A percentile compares a stretch with the other conserved stretches of the same genome.
phyloP scores from a whole-genome alignment of 2,329 filamentous ascomycete species.

The Neofusicoccum parvum region DNA sequence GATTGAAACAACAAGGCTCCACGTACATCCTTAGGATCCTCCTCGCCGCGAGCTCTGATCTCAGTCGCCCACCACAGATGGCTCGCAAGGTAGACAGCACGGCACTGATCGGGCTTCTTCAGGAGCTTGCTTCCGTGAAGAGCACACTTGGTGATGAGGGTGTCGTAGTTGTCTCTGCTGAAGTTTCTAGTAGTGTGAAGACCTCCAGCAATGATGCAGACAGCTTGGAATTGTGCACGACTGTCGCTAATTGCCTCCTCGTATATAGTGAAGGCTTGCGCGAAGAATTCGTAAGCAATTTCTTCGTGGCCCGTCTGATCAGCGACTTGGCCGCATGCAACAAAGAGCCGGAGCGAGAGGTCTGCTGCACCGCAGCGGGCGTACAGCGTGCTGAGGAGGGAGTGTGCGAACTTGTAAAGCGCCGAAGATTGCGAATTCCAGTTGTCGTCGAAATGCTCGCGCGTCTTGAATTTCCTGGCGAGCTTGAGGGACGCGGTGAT shows the following conservation, averaged over 20 bases:
- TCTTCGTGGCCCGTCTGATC: conserved; percentile 92
- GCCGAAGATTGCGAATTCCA: conserved; percentile 75
- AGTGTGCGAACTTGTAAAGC: conserved; percentile 95
- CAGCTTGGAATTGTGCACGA: conserved; percentile 95
- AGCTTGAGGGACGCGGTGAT: conserved; percentile 89
- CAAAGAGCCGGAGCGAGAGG: conserved; percentile 84
- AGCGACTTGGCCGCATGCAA: conserved; percentile 88
- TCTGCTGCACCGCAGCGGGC: conserved; percentile 84
- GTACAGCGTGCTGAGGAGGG: conserved; percentile 82
- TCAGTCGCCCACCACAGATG: conserved; percentile 98
- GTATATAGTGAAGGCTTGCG: conserved; percentile 96
- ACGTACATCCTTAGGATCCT: conserved; percentile 77
- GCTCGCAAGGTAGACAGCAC: conserved; percentile 93
- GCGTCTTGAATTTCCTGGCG: conserved; percentile 81
- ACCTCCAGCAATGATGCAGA: conserved; percentile 88
- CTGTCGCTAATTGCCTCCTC: conserved; percentile 96
- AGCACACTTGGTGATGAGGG: conserved; percentile 95
- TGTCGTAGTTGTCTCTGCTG: conserved; percentile 97
- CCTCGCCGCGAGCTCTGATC: conserved; percentile 72
- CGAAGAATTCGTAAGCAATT: conserved; percentile 96
- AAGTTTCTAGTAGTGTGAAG: conserved; percentile 89
- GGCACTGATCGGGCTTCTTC: conserved; percentile 97
- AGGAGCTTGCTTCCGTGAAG: conserved; percentile 95
- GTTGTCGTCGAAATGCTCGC: conserved; percentile 83
- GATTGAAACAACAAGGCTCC: not conserved